Evolutionary conservation across 805 yeast genomes (phyloP).

Genomic region (Saccharomycopsis sp.): DNA sequence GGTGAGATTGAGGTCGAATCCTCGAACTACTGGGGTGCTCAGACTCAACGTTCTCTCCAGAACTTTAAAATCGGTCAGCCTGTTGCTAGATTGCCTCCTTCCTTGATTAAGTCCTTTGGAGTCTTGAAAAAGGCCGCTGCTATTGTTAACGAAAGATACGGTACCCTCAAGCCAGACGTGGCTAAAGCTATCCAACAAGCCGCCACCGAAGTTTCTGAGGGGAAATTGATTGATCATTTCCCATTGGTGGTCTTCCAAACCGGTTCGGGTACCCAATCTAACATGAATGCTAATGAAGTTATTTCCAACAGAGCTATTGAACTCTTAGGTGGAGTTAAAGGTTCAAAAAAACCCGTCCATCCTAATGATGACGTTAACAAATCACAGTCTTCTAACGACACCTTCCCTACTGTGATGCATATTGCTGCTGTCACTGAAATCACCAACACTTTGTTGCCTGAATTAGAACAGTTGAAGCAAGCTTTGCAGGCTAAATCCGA

Average conservation of each 20-base stretch:
- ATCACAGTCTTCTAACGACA: constrained; percentile 98
- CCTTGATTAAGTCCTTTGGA: constrained; percentile 89
- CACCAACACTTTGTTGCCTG: constrained; percentile 68
- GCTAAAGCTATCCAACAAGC: constrained; percentile 86
- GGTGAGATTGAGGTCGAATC: constrained; percentile 91
- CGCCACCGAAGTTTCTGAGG: constrained; percentile 90
- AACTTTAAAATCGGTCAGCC: constrained; percentile 96
- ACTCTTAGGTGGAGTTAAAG: constrained; percentile 83
- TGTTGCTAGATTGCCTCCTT: constrained; percentile 85
- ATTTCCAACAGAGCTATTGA: constrained; percentile 98
- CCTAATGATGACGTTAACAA: constrained; percentile 98
- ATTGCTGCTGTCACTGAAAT: constrained; percentile 96
- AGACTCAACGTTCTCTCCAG: constrained; percentile 86
- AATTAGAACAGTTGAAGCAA: constrained; percentile 68
- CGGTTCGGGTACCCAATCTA: constrained; percentile 97
- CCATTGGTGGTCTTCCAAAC: constrained; percentile 99
- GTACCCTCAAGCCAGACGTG: constrained; percentile 75
- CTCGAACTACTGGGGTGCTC: constrained; percentile 95
- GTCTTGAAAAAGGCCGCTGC: constrained; percentile 92
- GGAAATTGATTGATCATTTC: constrained; percentile 88
- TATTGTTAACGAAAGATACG: constrained; percentile 75
- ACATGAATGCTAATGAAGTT: constrained; percentile 99
- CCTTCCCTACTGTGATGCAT: constrained; percentile 99
- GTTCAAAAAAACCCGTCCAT: constrained; percentile 91
- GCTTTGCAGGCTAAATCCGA: constrained; percentile 71